Base-by-base conservation (phyloP, 441 rosid species). In the Geranium incanum region DNA sequence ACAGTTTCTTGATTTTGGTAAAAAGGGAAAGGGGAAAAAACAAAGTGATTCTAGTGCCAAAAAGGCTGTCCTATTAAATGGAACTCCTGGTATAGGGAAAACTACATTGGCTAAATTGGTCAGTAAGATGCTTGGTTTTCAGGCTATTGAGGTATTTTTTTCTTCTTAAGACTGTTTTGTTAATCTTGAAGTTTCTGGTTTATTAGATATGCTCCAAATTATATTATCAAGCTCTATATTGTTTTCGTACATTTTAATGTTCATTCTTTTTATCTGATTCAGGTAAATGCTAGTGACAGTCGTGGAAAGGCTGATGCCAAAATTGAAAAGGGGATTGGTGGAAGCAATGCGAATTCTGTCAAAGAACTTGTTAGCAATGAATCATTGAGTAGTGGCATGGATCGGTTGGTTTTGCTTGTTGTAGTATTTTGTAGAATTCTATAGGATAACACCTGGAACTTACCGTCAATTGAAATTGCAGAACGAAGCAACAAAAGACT, bases 231-330 rank as follows among this genome's bases (percentile, higher is more conserved):
- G 19, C 37, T 69, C n/a, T 65, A 43, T 8, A 36, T 67, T 37
- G 76, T n/a, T 48, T 60, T 72, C 2, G 12, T 38, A 48, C n/a
- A 52, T 72, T 36, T 62, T 18, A 63, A 19, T 60, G 69, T 38
- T 33, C 36, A 9, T 69, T 21, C 66, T 62, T 18, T 77, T 4
- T 71, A 6, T 64, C 8, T 70, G 6, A 71, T 45, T 37, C 73
- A 94, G 99, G 97, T 94, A 66, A 94, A 94, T 84, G 99, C 97
- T 71, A 95, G 99, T 88, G 99, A 95, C 78, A 90, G 83, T 79
- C 94, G 99, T 55, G 99, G 99, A 72, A 95, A 95, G 85, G 97
- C 99, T 21, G 88, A 89, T 78, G 68, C 88, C 68, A 86, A 86
- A 72, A 90, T 95, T 70, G 72, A 82, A 70, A 95, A 86, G 79